Base-by-base conservation (phyloP, 495 filamentous ascomycete species). In the Filosporella fistucella region DNA sequence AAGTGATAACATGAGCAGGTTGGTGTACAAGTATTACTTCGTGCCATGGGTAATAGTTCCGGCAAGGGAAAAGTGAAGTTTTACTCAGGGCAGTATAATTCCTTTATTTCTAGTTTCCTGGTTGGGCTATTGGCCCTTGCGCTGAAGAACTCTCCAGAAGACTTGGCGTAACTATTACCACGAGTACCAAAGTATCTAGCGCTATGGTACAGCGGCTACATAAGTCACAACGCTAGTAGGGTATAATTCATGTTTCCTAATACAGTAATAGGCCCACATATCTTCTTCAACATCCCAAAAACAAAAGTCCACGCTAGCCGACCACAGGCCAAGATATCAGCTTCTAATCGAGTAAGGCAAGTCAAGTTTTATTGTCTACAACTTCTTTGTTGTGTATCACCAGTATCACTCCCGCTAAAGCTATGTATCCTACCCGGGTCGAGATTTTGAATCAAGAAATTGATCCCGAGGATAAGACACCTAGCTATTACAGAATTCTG, bases 401-500 rank as follows among this genome's bases (percentile, higher is more conserved):
- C n/a, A n/a, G n/a, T n/a, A n/a, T n/a, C n/a, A n/a, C n/a, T n/a
- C n/a, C n/a, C 49, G 30, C 42, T 39, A 40, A 52, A 52, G 35
- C 32, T 42, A 45, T 52, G 22, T 22, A 47, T 44, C 33, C 43
- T 41, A 52, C 49, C 26, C 39, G 5, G n/a, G 43, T 52, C 32
- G 49, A 52, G 43, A 52, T 47, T 34, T 52, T 52, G 42, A 47
- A 52, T 47, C 49, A 47, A 47, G 42, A 47, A 22, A 47, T 52
- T 30, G 49, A 52, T 52, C 42, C 20, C 24, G 49, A 52, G 23
- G 37, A 39, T 28, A 42, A 47, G 17, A 52, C 49, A 40, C 33
- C 42, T 41, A 52, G 42, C 35, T 41, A 52, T 47, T 52, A 52
- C 42, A 52, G 51, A 45, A 54, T 67, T 18, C 47, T 63, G n/a